Evolutionary conservation across 805 yeast species (phyloP), one percentile per base, ranked within the genome.

Genomic region (Lachancea thermotolerans): DNA sequence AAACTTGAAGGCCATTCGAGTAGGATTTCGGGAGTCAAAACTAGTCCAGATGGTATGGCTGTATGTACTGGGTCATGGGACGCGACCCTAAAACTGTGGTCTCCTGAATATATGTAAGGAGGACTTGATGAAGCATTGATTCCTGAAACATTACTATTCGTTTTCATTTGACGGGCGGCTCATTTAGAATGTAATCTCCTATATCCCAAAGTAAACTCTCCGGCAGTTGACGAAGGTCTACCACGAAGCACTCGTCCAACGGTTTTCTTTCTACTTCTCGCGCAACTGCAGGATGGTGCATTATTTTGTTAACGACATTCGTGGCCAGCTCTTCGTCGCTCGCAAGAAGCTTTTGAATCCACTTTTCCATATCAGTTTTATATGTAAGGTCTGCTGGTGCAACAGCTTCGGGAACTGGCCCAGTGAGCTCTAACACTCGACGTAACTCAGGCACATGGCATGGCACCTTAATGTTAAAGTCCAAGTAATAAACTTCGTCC

Each of bases 41-140:
- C 81, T 1, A 77, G 89, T 51, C 81, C 81, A 0, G 86, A 87
- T 62, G 96, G 96, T 0, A 58, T 76, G 17, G 89, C 83, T 0
- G 72, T 89, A 9, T 80, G 82, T 45, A 85, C 95, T 1, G 82
- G 85, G 1, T 82, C 91, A 1, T 82, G 95, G 85, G 95, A 87
- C 58, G 65, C 80, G 7, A 79, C 90, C 1, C 73, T 84, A 52
- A 78, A 77, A 52, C 67, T 85, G 1, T 85, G 90, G 89, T 64
- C 75, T 0, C 72, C 75, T n/a, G 43, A 46, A 14, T 61, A 55
- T 48, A 42, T 46, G 43, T 56, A 44, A 42, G 10, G 15, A 21
- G 25, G 25, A 21, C 25, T 21, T 21, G 4, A 21, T 21, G 25
- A 21, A 21, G 25, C 25, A 21, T 21, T 7, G 25, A 21, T 21